Evolutionary conservation across 2,329 filamentous ascomycete genomes (phyloP).

Genomic region (Stachybotrys chartarum): DNA sequence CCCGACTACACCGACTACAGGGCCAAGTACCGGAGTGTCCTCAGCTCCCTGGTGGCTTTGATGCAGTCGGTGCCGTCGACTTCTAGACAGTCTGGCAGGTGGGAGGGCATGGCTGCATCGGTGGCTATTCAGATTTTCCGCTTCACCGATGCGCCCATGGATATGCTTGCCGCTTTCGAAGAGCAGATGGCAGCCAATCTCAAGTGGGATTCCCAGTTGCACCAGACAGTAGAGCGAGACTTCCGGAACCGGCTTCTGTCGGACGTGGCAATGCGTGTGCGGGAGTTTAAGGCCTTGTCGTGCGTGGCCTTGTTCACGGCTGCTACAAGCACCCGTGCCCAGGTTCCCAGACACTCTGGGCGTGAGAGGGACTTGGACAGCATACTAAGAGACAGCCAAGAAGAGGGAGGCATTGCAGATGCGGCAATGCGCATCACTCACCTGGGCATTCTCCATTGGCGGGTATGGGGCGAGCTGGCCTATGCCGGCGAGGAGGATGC

Average conservation of each 20-base stretch:
- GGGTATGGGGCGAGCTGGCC: slow-evolving; percentile 73
- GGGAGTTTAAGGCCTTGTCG: slow-evolving; percentile 44
- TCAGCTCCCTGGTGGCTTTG: slow-evolving; percentile 46
- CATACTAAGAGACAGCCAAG: slow-evolving; percentile 35
- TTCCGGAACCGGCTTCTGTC: slow-evolving; percentile 42
- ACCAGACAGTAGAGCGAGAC: slow-evolving; percentile 39
- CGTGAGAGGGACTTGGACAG: slow-evolving; percentile 25
- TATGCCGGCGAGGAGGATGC: slow-evolving; percentile 46
- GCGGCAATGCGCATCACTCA: slow-evolving; percentile 76
- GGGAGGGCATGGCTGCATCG: slow-evolving; percentile 44
- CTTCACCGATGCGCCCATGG: slow-evolving; percentile 42
- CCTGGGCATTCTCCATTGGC: slow-evolving; percentile 80
- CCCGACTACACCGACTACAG: slow-evolving; percentile 32
- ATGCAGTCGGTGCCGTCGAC: slow-evolving; percentile 42
- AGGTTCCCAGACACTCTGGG: slow-evolving; percentile 23
- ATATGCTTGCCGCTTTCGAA: slow-evolving; percentile 41
- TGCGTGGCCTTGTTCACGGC: slow-evolving; percentile 47
- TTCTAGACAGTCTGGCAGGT: slow-evolving; percentile 36
- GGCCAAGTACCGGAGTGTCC: slow-evolving; percentile 39
- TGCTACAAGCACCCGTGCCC: slow-evolving; percentile 43
- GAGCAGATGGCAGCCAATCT: slow-evolving; percentile 39
- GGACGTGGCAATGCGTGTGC: slow-evolving; percentile 42
- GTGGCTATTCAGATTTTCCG: slow-evolving; percentile 53
- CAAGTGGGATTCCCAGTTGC: slow-evolving; percentile 34
- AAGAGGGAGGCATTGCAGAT: slow-evolving; percentile 52